Percentiles rank a stretch among this genome's conserved stretches.
Evolutionary conservation across 768 basidiomycete species (phyloP).

Genomic region (Sporobolomyces pararoseus): DNA sequence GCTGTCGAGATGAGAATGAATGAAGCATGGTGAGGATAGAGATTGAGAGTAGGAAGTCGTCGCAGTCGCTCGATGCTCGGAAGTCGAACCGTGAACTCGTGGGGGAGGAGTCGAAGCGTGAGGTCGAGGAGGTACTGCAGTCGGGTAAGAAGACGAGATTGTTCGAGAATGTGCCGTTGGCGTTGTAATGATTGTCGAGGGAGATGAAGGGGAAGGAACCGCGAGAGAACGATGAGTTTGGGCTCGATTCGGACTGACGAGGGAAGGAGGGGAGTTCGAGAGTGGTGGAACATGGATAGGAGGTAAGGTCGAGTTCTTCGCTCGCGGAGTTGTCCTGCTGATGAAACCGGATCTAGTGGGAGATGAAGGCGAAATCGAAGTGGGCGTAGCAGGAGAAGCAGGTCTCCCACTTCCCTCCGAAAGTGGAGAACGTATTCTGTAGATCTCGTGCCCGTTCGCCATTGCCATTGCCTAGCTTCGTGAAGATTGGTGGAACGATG

Average conservation of each 20-base stretch:
- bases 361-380: slow-evolving; percentile 55
- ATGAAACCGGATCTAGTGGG: slow-evolving; percentile 36
- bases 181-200: neutral
- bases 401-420: slow-evolving; percentile 6
- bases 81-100: slow-evolving; percentile 19
- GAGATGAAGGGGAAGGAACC: neutral
- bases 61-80: slow-evolving; percentile 2
- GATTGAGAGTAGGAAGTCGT: slow-evolving; percentile 17
- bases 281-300: slow-evolving; percentile 7
- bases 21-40: slow-evolving; percentile 33
- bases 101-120: slow-evolving; percentile 28
- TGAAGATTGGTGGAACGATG: no score
- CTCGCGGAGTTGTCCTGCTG: neutral
- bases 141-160: neutral
- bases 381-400: slow-evolving; percentile 54
- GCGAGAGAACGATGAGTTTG: slow-evolving; percentile 18
- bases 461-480: no score
- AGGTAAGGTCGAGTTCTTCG: neutral
- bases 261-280: neutral
- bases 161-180: neutral
- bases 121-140: neutral
- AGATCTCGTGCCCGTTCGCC: no score
- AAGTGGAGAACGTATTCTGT: slow-evolving; percentile 3
- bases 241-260: slow-evolving; percentile 6
- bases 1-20: slow-evolving; percentile 42